Conservation (phyloP, 2,329 filamentous ascomycete genomes). For the Aspergillus nomiae region DNA sequence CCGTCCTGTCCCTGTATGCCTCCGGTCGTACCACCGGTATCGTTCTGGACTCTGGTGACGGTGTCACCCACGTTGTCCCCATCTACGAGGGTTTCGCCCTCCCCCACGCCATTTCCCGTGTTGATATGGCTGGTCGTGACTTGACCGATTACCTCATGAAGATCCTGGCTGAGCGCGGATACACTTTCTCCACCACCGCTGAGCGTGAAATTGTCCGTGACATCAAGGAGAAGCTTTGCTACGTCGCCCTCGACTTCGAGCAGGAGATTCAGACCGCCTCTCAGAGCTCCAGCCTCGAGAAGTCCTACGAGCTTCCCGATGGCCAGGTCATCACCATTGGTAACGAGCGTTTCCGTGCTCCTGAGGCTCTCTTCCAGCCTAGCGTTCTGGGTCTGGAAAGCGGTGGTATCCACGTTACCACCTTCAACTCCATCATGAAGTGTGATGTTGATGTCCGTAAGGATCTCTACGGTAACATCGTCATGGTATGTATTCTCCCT, state of each 20-base stretch:
- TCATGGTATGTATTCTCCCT: conserved; percentile 76
- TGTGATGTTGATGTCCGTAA: conserved; percentile 99
- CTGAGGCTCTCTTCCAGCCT: conserved; percentile 99
- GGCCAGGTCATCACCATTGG: conserved; percentile 99
- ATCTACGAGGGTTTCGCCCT: conserved; percentile 99
- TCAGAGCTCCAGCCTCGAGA: conserved; percentile 98
- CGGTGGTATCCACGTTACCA: conserved; percentile 98
- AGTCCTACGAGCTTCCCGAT: conserved; percentile 99
- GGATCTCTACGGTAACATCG: conserved; percentile 99
- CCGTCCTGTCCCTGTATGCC: conserved; percentile 97
- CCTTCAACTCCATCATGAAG: conserved; percentile 99
- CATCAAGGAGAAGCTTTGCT: conserved; percentile 99
- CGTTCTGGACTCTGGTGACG: conserved; percentile 99
- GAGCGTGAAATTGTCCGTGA: conserved; percentile 99
- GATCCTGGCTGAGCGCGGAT: conserved; percentile 98
- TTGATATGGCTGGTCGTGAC: conserved; percentile 99
- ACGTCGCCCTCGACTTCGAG: conserved; percentile 99
- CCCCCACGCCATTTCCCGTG: conserved; percentile 99
- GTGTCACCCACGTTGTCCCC: conserved; percentile 99
- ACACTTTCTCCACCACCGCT: conserved; percentile 99
- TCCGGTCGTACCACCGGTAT: conserved; percentile 99
- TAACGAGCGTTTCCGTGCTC: conserved; percentile 99
- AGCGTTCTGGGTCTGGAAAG: conserved; percentile 97
- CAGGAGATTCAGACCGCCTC: conserved; percentile 99
- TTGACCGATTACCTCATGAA: conserved; percentile 99